phyloP scores from a whole-genome alignment of 2,329 filamentous ascomycete genomes.

The Huntiella savannae region DNA sequence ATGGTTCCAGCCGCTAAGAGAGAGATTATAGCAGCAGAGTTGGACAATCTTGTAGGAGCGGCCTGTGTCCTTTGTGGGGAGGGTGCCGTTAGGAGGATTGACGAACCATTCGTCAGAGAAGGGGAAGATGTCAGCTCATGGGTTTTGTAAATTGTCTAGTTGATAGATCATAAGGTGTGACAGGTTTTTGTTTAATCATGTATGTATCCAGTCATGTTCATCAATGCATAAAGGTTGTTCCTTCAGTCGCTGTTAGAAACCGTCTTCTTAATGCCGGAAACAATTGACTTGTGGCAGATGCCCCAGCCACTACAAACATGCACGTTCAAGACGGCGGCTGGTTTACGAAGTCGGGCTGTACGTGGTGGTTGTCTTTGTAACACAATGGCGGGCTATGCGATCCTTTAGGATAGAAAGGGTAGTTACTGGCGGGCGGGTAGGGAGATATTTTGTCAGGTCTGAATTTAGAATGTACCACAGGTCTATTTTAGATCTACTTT shows the following conservation, averaged over 20 bases:
- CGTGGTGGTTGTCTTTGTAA: too few relatives aligned
- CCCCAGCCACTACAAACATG: too few relatives aligned
- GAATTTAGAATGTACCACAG: conserved; percentile 18
- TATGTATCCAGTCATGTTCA: too few relatives aligned
- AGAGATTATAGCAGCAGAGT: conserved; percentile 67
- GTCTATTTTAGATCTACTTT: conserved; percentile 33
- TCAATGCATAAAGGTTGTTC: neutral
- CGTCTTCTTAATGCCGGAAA: too few relatives aligned
- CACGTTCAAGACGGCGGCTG: too few relatives aligned
- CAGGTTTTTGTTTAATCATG: neutral
- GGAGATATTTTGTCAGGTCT: too few relatives aligned
- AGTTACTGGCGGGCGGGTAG: too few relatives aligned
- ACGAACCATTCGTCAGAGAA: conserved; percentile 70
- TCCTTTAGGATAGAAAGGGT: too few relatives aligned
- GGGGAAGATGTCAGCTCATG: conserved; percentile 65
- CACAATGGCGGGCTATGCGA: too few relatives aligned
- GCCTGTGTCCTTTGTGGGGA: conserved; percentile 90
- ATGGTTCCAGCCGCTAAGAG: conserved; percentile 49
- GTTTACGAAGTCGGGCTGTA: too few relatives aligned
- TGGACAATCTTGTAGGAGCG: conserved; percentile 80
- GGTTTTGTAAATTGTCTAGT: conserved; percentile 35
- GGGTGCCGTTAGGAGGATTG: conserved; percentile 80
- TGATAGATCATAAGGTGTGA: neutral
- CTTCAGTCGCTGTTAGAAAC: too few relatives aligned
- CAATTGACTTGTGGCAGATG: too few relatives aligned